Conservation (phyloP, 2,329 filamentous ascomycete genomes). For the Apiospora marii region DNA sequence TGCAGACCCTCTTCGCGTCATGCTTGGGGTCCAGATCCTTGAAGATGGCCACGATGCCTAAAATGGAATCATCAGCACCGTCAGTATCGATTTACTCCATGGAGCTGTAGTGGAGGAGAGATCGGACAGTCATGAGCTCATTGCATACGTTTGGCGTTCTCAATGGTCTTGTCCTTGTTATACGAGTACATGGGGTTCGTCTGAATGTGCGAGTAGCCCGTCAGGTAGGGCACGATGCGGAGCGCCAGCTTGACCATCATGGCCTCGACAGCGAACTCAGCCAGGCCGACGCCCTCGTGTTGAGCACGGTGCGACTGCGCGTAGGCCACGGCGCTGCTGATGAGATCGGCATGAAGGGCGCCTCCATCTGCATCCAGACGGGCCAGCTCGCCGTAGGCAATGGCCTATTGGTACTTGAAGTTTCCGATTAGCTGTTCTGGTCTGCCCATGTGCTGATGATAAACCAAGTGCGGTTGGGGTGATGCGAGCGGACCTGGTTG, state of each 20-base stretch:
- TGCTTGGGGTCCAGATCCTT: slow-evolving; percentile 51
- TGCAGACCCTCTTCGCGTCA: slow-evolving; percentile 60
- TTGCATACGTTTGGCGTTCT: slow-evolving; percentile 57
- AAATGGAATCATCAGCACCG: too few relatives aligned
- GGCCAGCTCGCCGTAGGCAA: slow-evolving; percentile 56
- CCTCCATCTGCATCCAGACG: slow-evolving; percentile 41
- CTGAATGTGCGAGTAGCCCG: slow-evolving; percentile 64
- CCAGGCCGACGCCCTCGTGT: slow-evolving; percentile 46
- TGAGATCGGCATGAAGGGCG: slow-evolving; percentile 45
- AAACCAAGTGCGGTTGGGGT: background rate
- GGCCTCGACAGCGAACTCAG: slow-evolving; percentile 63
- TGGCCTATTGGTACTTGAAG: slow-evolving; percentile 47
- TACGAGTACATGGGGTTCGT: slow-evolving; percentile 65
- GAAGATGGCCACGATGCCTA: slow-evolving; percentile 61
- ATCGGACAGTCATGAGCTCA: background rate
- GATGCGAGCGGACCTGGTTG: slow-evolving; percentile 52
- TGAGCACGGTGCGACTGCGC: slow-evolving; percentile 42
- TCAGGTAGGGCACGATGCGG: slow-evolving; percentile 56
- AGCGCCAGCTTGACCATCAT: slow-evolving; percentile 64
- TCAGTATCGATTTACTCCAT: too few relatives aligned
- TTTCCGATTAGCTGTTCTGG: background rate
- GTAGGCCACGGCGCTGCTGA: slow-evolving; percentile 46
- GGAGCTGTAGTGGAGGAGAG: too few relatives aligned
- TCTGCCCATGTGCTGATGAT: background rate
- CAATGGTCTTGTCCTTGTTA: slow-evolving; percentile 55